These are phyloP conservation scores for Phytopythium sindhum DNA, from an alignment of 352 stramenopile species.

Conservation along the genomic window DNA sequence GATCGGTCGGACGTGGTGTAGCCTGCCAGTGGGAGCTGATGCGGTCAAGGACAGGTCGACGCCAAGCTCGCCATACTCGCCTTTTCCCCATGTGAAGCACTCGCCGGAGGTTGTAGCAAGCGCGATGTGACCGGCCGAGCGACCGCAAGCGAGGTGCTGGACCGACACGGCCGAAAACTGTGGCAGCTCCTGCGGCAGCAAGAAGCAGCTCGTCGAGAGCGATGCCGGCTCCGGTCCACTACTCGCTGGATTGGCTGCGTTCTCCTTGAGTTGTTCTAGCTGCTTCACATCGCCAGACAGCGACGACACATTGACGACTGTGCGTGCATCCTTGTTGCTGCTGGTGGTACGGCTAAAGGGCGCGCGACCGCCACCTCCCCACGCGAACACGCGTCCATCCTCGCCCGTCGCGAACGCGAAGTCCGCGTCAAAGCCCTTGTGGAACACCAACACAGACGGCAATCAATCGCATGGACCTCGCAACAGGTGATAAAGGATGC, in stretches of 20 bases:
- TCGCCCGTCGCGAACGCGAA: conserved; percentile 80
- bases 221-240: neutral
- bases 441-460: neutral
- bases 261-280: neutral
- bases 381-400: conserved; percentile 82
- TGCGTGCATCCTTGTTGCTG: neutral
- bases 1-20: conserved; percentile 5
- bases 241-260: neutral
- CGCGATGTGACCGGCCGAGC: conserved; percentile 46
- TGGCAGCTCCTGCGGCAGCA: conserved; percentile 41
- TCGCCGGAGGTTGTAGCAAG: conserved; percentile 24
- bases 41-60: neutral
- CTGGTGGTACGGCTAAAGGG: conserved; percentile 22
- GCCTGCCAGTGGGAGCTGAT: neutral
- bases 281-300: neutral
- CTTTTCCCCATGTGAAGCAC: conserved; percentile 63
- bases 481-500: neutral
- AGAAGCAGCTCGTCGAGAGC: conserved; percentile 26
- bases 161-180: conserved; percentile 22
- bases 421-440: conserved; percentile 63
- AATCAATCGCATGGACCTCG: neutral
- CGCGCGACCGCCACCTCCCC: conserved; percentile 72
- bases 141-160: conserved; percentile 34
- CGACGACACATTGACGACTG: neutral
- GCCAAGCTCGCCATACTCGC: conserved; percentile 59